phyloP scores from a whole-genome alignment of 139 green algal species.

The Chlorella sp. region DNA sequence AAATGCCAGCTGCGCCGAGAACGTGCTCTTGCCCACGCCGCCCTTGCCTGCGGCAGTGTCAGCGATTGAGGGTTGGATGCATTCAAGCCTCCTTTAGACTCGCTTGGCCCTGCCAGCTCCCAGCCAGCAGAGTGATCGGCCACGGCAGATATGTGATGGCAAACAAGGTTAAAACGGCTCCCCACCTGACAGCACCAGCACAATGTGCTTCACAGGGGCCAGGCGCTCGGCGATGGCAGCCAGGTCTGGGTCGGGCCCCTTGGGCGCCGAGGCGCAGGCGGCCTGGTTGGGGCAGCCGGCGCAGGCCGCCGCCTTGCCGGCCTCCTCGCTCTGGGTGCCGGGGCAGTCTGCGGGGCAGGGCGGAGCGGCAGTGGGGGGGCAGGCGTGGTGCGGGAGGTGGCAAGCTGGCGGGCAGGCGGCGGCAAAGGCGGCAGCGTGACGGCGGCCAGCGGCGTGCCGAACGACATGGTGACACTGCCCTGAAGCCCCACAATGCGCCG shows the following conservation, averaged over 20 bases:
- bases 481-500: no score
- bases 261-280: slow-evolving; percentile 86
- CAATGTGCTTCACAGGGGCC: slow-evolving; percentile 80
- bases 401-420: background rate
- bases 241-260: slow-evolving; percentile 90
- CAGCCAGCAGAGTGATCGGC: no score
- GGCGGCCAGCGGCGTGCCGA: background rate
- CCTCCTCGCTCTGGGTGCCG: slow-evolving; percentile 76
- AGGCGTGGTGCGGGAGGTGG: background rate
- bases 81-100: no score
- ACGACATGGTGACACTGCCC: no score
- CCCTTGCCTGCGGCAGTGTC: slow-evolving; percentile 81
- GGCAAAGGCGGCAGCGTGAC: background rate
- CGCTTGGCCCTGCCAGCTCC: no score
- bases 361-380: background rate
- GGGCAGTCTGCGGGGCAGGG: slow-evolving; percentile 74
- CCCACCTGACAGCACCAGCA: slow-evolving; percentile 89
- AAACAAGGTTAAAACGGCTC: no score
- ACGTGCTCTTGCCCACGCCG: slow-evolving; percentile 97
- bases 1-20: slow-evolving; percentile 93
- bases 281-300: slow-evolving; percentile 94
- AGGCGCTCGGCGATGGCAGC: slow-evolving; percentile 80
- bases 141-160: no score
- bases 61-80: no score
- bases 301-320: slow-evolving; percentile 85